These are phyloP conservation scores for Clavaria fumosa DNA, from an alignment of 768 basidiomycete species.

Conservation along the genomic window DNA sequence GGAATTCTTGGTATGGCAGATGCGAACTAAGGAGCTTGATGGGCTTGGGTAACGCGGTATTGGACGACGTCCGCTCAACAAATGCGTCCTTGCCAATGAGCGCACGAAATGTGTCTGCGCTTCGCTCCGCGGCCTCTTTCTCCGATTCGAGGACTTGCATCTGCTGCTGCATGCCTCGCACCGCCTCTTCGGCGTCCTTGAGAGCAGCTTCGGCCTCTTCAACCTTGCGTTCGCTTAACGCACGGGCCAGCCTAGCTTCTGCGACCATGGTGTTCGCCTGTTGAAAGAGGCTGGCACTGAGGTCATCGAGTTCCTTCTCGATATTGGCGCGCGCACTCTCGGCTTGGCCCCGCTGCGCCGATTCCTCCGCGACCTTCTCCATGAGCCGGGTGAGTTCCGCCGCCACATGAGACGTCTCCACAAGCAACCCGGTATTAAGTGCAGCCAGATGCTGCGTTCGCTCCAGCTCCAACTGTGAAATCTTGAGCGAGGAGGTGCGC, in stretches of 20 bases:
- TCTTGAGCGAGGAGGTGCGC: conserved; percentile 44
- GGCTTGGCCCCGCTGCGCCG: conserved; percentile 78
- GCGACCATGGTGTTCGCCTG: conserved; percentile 99
- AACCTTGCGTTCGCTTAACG: conserved; percentile 56
- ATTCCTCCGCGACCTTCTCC: conserved; percentile 91
- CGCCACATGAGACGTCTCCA: conserved; percentile 84
- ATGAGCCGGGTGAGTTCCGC: conserved; percentile 85
- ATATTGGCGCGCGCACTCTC: conserved; percentile 71
- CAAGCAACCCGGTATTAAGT: conserved; percentile 79
- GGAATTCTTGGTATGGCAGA: conserved; percentile 66
- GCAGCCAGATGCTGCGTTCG: conserved; percentile 78
- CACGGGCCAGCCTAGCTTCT: conserved; percentile 59
- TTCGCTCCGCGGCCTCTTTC: conserved; percentile 44
- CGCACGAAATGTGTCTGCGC: conserved; percentile 31
- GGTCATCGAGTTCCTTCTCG: conserved; percentile 88
- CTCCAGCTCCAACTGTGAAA: conserved; percentile 73
- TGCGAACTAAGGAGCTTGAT: conserved; percentile 49
- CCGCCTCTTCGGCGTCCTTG: conserved; percentile 74
- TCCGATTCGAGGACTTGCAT: conserved; percentile 63
- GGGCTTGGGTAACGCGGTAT: conserved; percentile 17
- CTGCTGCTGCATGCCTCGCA: conserved; percentile 69
- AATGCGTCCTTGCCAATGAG: conserved; percentile 59
- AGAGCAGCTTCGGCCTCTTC: conserved; percentile 64
- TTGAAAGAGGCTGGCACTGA: conserved; percentile 78
- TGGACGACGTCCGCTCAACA: conserved; percentile 27